Conservation (phyloP, 2,329 filamentous ascomycete species). For the Torrubiella hemipterigena region DNA sequence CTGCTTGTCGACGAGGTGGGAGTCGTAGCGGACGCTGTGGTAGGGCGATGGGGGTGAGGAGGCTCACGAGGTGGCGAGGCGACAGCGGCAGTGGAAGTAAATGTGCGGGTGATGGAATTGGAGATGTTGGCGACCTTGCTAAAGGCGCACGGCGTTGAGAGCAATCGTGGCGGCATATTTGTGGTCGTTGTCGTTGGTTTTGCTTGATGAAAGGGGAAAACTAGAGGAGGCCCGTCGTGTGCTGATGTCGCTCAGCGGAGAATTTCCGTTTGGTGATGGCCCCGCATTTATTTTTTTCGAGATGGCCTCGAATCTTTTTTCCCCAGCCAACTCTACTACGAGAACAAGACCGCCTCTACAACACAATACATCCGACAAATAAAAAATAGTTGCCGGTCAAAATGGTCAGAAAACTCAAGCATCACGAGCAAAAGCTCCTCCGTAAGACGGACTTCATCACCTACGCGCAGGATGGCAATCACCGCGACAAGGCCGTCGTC, state of each 20-base stretch:
- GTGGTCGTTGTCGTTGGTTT: no score
- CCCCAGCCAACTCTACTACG: neutral
- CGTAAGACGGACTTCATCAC: conserved; percentile 89
- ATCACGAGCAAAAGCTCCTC: conserved; percentile 93
- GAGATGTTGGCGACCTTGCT: conserved; percentile 10
- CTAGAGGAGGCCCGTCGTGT: neutral
- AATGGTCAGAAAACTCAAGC: conserved; percentile 94
- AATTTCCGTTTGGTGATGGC: neutral
- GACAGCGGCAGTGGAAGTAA: conserved; percentile 16
- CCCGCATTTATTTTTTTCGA: neutral
- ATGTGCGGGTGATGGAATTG: conserved; percentile 12
- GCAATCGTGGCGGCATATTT: conserved; percentile 31
- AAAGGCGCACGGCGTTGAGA: conserved; percentile 11
- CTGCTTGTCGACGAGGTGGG: conserved; percentile 9
- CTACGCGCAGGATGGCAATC: conserved; percentile 78
- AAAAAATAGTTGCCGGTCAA: no score
- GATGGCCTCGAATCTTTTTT: no score
- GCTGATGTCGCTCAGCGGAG: no score
- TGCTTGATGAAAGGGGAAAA: conserved; percentile 6
- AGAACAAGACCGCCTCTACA: neutral
- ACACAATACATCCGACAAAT: no score
- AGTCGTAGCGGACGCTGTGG: conserved; percentile 13
- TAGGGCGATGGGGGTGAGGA: conserved; percentile 12
- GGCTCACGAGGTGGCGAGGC: conserved; percentile 14
- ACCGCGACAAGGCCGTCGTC: conserved; percentile 70